Conservation (phyloP, 257 asterid species). For the Fraxinus cuspidata region DNA sequence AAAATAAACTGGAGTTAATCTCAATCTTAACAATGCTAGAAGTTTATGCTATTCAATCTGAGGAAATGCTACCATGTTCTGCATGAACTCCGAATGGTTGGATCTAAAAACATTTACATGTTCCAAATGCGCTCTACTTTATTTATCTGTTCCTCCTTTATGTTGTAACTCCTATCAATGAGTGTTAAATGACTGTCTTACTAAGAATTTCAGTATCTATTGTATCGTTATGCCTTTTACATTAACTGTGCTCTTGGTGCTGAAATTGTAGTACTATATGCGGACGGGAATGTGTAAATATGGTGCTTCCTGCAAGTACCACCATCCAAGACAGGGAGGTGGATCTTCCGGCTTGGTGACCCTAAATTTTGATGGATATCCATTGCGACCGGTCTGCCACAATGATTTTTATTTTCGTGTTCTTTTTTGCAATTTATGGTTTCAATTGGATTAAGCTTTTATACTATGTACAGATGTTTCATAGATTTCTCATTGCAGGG, state of each 20-base stretch:
- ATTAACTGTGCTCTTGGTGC: slow-evolving; percentile 8
- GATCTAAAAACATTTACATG: slow-evolving; percentile 13
- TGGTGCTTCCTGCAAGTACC: slow-evolving; percentile 92
- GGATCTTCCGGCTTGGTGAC: slow-evolving; percentile 64
- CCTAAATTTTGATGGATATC: slow-evolving; percentile 42
- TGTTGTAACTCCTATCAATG: not conserved
- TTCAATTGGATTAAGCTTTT: slow-evolving; percentile 1
- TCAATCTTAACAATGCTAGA: not conserved
- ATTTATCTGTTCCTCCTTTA: not conserved
- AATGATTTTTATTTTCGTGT: slow-evolving; percentile 1
- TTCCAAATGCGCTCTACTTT: slow-evolving; percentile 17
- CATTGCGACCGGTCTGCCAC: slow-evolving; percentile 27
- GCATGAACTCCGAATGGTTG: not conserved
- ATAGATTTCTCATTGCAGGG: slow-evolving; percentile 51
- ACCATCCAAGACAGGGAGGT: slow-evolving; percentile 88
- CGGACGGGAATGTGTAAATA: slow-evolving; percentile 88
- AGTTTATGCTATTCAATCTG: slow-evolving; percentile 1
- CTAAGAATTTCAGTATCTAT: not conserved
- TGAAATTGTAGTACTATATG: slow-evolving; percentile 52
- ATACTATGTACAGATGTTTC: slow-evolving; percentile 23
- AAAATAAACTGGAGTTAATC: not conserved
- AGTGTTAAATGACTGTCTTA: not conserved
- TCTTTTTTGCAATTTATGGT: not conserved
- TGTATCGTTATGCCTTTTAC: slow-evolving; percentile 15
- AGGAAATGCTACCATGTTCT: slow-evolving; percentile 2